A percentile compares a stretch with the other conserved stretches of the same genome.
phyloP scores from a whole-genome alignment of 331 rosid species.

The Malus hybrid region DNA sequence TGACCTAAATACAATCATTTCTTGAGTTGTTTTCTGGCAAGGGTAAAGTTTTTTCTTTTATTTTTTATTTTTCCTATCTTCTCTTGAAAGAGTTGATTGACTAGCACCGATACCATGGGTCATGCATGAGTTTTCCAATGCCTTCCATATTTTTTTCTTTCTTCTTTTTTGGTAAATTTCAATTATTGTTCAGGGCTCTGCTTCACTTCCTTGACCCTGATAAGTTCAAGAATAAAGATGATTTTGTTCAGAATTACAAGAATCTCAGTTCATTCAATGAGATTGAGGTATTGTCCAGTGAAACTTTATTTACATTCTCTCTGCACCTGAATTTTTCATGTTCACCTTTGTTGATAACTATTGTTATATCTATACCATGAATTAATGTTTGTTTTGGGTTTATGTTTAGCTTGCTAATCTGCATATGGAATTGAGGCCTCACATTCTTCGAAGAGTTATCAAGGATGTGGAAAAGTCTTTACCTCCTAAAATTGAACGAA shows the following conservation, averaged over 20 bases:
- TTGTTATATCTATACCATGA: background rate
- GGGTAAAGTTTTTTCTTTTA: no score
- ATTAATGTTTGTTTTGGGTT: slow-evolving; percentile 13
- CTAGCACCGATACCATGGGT: background rate
- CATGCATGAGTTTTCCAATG: background rate
- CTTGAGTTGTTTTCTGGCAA: no score
- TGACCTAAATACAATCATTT: no score
- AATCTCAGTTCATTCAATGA: slow-evolving; percentile 96
- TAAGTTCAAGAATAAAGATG: slow-evolving; percentile 90
- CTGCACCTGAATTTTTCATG: background rate
- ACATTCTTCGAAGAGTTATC: slow-evolving; percentile 95
- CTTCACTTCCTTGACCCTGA: slow-evolving; percentile 90
- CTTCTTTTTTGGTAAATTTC: background rate
- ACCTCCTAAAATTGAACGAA: slow-evolving; percentile 98
- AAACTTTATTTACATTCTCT: background rate
- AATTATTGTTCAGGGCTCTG: slow-evolving; percentile 58
- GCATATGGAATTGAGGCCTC: slow-evolving; percentile 97
- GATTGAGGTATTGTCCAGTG: slow-evolving; percentile 52
- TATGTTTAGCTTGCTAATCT: slow-evolving; percentile 85
- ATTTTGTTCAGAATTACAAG: slow-evolving; percentile 92
- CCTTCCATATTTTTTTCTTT: background rate
- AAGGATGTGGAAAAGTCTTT: slow-evolving; percentile 98
- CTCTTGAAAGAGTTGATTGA: background rate
- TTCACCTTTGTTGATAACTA: background rate
- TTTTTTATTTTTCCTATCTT: background rate